A percentile compares a stretch with the other conserved stretches of the same genome.
These are phyloP conservation scores for Arabidopsis suecica DNA, from an alignment of 345 rosid genomes.

Conservation along the genomic window DNA sequence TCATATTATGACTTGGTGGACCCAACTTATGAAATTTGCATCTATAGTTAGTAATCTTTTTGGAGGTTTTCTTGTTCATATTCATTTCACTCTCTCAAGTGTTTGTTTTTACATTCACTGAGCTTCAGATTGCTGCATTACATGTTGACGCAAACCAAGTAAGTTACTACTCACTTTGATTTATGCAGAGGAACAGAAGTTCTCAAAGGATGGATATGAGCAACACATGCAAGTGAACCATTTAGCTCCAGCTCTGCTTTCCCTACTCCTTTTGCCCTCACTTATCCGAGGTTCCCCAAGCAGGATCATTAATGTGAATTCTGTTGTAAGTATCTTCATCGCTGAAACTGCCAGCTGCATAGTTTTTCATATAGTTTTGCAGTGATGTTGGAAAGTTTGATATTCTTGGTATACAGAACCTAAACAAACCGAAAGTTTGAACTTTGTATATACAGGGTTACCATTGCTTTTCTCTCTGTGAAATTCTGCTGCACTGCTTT, in stretches of 20 bases:
- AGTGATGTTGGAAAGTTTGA: constrained; percentile 7
- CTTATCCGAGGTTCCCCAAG: constrained; percentile 83
- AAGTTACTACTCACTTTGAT: constrained; percentile 28
- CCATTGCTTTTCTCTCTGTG: constrained; percentile 5
- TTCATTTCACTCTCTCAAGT: neutral
- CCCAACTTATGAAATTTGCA: neutral
- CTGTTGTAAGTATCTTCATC: constrained; percentile 70
- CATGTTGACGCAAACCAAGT: constrained; percentile 5
- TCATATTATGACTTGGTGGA: neutral
- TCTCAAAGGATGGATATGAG: constrained; percentile 89
- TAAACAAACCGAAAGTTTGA: neutral
- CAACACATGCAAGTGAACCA: constrained; percentile 97
- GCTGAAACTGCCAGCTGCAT: neutral
- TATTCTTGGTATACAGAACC: neutral
- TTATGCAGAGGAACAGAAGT: constrained; percentile 71
- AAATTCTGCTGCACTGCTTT: neutral
- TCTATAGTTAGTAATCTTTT: neutral
- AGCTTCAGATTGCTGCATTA: constrained; percentile 1
- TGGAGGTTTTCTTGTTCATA: neutral
- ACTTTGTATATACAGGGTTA: neutral
- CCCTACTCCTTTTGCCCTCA: constrained; percentile 85
- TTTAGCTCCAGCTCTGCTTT: constrained; percentile 87
- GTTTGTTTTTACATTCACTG: neutral
- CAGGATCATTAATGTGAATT: constrained; percentile 85
- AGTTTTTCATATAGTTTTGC: neutral